Evolutionary conservation across 495 filamentous ascomycete species (phyloP).

Genomic region (Hypoxylon subgilvum): DNA sequence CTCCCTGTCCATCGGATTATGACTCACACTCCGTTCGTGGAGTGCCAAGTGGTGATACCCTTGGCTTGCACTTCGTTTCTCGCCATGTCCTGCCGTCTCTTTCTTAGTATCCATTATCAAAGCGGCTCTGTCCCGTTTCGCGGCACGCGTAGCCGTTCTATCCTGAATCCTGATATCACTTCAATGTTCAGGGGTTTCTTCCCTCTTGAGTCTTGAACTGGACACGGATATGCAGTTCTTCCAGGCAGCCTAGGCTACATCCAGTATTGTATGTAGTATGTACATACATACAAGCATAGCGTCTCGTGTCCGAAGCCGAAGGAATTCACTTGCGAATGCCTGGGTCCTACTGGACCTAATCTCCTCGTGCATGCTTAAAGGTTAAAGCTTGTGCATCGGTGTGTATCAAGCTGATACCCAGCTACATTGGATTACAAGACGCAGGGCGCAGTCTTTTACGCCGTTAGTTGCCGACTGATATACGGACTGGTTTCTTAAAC

Average conservation of each 20-base stretch:
- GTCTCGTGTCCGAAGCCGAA: slow-evolving; percentile 1
- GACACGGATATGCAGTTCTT: no score
- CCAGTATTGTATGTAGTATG: no score
- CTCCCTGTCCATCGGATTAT: slow-evolving; percentile 15
- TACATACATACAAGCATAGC: no score
- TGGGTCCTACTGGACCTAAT: no score
- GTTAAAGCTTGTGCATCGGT: slow-evolving; percentile 5
- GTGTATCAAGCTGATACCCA: slow-evolving; percentile 12
- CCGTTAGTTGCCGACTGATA: slow-evolving; percentile 21
- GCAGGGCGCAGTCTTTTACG: slow-evolving; percentile 30
- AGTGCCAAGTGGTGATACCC: neutral
- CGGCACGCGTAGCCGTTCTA: slow-evolving; percentile 7
- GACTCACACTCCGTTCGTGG: slow-evolving; percentile 27
- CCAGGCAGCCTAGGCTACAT: no score
- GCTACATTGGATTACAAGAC: slow-evolving; percentile 9
- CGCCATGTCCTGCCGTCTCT: slow-evolving; percentile 21
- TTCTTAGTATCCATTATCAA: slow-evolving; percentile 4
- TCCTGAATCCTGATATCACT: neutral
- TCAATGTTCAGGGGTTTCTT: neutral
- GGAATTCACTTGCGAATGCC: slow-evolving; percentile 18
- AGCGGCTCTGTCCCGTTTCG: slow-evolving; percentile 13
- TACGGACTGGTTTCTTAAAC: slow-evolving; percentile 1
- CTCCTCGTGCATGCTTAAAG: slow-evolving; percentile 20
- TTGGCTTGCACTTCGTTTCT: neutral
- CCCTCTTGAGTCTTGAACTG: no score